Evolutionary conservation across 257 asterid species (phyloP).

Genomic region (Nicotiana obtusifolia): DNA sequence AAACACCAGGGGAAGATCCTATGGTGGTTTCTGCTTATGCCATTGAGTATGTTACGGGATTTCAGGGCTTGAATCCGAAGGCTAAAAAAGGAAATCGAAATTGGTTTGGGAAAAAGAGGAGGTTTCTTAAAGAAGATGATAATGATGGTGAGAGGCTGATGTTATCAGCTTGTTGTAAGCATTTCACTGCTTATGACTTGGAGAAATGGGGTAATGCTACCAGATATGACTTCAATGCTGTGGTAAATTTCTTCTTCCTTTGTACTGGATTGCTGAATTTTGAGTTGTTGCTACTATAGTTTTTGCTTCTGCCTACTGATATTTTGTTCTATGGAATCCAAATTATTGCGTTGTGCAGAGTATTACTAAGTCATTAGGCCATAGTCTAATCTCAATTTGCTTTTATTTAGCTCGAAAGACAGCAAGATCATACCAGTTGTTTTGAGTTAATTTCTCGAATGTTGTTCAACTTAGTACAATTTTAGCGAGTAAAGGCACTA

Average conservation of each 20-base stretch:
- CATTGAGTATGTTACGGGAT: constrained; percentile 62
- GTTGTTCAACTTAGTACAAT: too few relatives aligned
- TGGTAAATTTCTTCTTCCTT: constrained; percentile 35
- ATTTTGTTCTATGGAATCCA: not conserved
- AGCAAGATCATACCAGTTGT: too few relatives aligned
- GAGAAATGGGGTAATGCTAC: constrained; percentile 74
- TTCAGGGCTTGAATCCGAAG: constrained; percentile 36
- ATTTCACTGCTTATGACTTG: constrained; percentile 85
- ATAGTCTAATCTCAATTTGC: not conserved
- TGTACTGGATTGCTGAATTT: not conserved
- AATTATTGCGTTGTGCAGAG: not conserved
- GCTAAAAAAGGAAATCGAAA: not conserved
- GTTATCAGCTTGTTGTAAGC: constrained; percentile 96
- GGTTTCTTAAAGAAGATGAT: constrained; percentile 21
- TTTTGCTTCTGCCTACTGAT: not conserved
- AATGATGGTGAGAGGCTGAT: constrained; percentile 33
- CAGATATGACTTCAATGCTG: constrained; percentile 75
- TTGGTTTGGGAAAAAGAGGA: constrained; percentile 5
- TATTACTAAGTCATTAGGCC: not conserved
- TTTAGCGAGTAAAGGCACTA: too few relatives aligned
- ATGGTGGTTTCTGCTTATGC: constrained; percentile 62
- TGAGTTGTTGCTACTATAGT: not conserved
- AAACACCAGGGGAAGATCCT: constrained; percentile 98
- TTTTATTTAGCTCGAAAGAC: not conserved
- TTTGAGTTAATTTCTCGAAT: too few relatives aligned